phyloP scores from a whole-genome alignment of 2,329 filamentous ascomycete species.

The Lojkania enalia region DNA sequence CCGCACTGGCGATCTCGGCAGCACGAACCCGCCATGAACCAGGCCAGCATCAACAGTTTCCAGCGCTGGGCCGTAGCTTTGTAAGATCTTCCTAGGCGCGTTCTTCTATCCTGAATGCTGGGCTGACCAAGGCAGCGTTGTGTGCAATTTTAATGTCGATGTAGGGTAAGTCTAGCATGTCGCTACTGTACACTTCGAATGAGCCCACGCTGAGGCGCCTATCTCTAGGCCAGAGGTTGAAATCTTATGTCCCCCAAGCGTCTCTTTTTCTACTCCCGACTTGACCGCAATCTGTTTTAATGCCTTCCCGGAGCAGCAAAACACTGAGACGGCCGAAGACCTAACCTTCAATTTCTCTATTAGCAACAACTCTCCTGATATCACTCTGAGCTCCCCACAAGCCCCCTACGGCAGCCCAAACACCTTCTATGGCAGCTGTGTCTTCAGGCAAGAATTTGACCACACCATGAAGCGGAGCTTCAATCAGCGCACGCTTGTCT shows the following conservation, averaged over 20 bases:
- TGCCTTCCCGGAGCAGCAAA: conserved; percentile 49
- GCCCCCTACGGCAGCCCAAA: conserved; percentile 44
- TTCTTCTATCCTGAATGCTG: too few relatives aligned
- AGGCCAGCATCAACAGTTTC: conserved; percentile 28
- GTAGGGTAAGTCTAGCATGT: conserved; percentile 28
- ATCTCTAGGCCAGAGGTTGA: conserved; percentile 46
- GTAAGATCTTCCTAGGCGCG: conserved; percentile 36
- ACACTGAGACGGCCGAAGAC: conserved; percentile 45
- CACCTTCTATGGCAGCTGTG: conserved; percentile 41
- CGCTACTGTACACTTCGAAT: background rate
- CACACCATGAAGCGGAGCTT: conserved; percentile 47
- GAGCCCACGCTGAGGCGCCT: background rate
- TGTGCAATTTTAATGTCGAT: conserved; percentile 51
- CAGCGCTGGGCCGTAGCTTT: conserved; percentile 48
- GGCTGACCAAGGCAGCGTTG: conserved; percentile 36
- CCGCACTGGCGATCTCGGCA: conserved; percentile 28
- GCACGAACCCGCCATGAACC: conserved; percentile 28
- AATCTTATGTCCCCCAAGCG: conserved; percentile 46
- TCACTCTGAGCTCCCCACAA: conserved; percentile 50
- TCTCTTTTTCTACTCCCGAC: conserved; percentile 43
- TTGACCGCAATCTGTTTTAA: conserved; percentile 50
- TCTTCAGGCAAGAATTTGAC: conserved; percentile 49
- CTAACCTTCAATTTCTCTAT: conserved; percentile 47
- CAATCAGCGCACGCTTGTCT: conserved; percentile 46
- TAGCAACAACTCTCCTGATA: conserved; percentile 58